These are phyloP conservation scores for Pseudisothecium myosuroides DNA, from an alignment of 225 moss, liverwort and hornwort genomes.

Conservation along the genomic window DNA sequence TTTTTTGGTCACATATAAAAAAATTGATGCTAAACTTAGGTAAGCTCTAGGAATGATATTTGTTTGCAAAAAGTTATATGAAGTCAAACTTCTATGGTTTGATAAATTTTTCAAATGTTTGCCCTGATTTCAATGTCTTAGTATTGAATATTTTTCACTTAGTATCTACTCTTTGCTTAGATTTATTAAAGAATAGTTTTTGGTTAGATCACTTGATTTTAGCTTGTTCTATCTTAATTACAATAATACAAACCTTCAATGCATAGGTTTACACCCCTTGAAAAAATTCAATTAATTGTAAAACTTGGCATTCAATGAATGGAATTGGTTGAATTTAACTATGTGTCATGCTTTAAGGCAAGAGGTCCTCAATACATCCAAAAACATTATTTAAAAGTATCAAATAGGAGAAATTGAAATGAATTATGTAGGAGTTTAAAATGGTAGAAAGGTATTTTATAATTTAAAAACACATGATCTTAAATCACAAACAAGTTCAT, in stretches of 20 bases:
- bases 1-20: neutral
- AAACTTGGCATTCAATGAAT: neutral
- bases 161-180: neutral
- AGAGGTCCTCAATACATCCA: neutral
- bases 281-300: neutral
- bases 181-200: neutral
- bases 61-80: neutral
- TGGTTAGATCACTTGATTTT: neutral
- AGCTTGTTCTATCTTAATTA: neutral
- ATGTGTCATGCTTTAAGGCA: rapidly evolving
- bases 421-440: neutral
- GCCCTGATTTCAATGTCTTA: neutral
- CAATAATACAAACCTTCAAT: neutral
- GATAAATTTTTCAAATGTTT: neutral
- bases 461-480: neutral
- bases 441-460: neutral
- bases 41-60: neutral
- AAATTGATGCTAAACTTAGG: neutral
- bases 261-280: no score
- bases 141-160: neutral
- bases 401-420: neutral
- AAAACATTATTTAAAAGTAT: neutral
- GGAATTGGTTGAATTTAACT: neutral
- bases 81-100: neutral
- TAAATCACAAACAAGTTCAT: neutral